phyloP scores from a whole-genome alignment of 2,329 filamentous ascomycete species.

The Arthrobotrys entomopaga region DNA sequence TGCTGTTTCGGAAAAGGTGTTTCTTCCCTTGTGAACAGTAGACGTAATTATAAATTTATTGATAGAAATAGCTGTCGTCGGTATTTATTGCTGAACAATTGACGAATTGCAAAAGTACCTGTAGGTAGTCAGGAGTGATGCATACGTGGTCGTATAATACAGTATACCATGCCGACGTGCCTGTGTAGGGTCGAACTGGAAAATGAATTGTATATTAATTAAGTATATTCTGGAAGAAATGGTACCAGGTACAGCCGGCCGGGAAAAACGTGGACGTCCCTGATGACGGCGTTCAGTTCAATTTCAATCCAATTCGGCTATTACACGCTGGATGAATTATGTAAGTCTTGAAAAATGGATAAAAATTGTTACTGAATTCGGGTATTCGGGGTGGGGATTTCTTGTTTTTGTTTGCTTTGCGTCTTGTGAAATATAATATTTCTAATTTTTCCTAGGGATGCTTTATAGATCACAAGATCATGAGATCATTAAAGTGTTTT shows the following conservation, averaged over 20 bases:
- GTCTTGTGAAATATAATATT: background rate
- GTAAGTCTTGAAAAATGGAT: background rate
- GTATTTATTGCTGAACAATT: background rate
- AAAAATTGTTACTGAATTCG: background rate
- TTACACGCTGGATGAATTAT: background rate
- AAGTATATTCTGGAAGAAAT: background rate
- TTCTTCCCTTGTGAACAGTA: background rate
- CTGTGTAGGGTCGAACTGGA: background rate
- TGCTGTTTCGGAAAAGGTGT: background rate
- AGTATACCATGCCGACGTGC: background rate
- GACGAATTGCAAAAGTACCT: background rate
- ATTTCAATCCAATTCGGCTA: background rate
- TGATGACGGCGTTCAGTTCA: background rate
- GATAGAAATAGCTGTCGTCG: background rate
- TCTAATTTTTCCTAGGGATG: background rate
- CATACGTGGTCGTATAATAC: slow-evolving; percentile 11
- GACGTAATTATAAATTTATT: no score
- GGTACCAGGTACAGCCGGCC: background rate
- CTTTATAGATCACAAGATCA: slow-evolving; percentile 14
- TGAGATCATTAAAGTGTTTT: slow-evolving; percentile 19
- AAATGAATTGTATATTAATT: background rate
- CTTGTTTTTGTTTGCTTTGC: background rate
- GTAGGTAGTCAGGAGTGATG: background rate
- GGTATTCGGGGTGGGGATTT: background rate
- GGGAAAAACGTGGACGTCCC: slow-evolving; percentile 1